A percentile compares a stretch with the other conserved stretches of the same genome.
Conservation (phyloP, 352 stramenopile species). For the Pythium rishiriense region DNA sequence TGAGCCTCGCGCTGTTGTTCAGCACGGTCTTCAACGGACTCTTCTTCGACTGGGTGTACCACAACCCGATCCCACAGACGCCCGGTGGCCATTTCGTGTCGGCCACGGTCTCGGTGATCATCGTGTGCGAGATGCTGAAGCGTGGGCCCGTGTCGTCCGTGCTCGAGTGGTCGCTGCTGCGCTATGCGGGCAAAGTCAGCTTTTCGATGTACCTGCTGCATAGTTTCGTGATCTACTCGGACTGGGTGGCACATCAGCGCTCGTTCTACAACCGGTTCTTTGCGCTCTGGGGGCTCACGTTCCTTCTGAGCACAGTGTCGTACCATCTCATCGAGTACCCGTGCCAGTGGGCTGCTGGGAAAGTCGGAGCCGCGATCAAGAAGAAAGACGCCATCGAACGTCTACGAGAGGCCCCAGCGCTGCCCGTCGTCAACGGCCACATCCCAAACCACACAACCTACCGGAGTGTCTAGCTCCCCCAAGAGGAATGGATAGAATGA, state of each 20-base stretch:
- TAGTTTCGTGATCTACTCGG: conserved; percentile 34
- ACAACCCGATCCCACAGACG: conserved; percentile 27
- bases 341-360: conserved; percentile 6
- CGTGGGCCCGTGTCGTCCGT: conserved; percentile 34
- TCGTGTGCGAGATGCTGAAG: conserved; percentile 41
- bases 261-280: conserved; percentile 12
- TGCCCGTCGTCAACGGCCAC: no score
- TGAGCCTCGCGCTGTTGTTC: conserved; percentile 31
- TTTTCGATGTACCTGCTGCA: conserved; percentile 51
- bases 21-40: conserved; percentile 31
- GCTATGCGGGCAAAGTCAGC: conserved; percentile 45
- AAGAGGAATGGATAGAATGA: not conserved
- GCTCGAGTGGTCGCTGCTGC: conserved; percentile 42
- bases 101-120: conserved; percentile 29
- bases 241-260: not conserved
- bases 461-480: no score
- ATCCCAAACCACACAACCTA: no score
- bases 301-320: conserved; percentile 12
- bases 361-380: conserved; percentile 14
- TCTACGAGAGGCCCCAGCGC: no score
- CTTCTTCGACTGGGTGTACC: conserved; percentile 38
- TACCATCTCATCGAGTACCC: conserved; percentile 17
- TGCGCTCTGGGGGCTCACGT: conserved; percentile 3
- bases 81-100: conserved; percentile 24
- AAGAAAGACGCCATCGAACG: conserved; percentile 30